phyloP scores from a whole-genome alignment of 306 rosid species.

The Vachellia pachyceras region DNA sequence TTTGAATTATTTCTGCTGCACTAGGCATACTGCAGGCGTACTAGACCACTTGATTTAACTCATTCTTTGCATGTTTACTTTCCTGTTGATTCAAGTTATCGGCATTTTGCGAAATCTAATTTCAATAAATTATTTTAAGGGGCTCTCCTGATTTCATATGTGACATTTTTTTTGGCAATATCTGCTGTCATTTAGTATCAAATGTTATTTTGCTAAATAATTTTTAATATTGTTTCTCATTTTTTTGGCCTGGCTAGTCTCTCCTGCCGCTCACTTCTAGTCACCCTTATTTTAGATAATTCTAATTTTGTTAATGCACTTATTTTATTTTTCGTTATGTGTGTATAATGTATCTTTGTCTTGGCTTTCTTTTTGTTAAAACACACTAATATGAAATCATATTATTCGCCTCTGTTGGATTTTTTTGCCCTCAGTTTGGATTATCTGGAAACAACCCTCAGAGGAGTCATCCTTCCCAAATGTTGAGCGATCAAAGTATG shows the following conservation, averaged over 20 bases:
- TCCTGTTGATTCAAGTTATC: constrained; percentile 10
- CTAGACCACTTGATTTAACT: constrained; percentile 11
- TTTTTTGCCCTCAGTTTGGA: constrained; percentile 53
- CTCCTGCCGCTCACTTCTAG: constrained; percentile 12
- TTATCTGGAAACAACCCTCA: constrained; percentile 84
- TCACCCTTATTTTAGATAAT: neutral
- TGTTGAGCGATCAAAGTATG: constrained; percentile 87
- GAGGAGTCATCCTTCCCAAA: constrained; percentile 81
- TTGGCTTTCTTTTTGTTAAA: constrained; percentile 26
- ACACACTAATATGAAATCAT: constrained; percentile 16
- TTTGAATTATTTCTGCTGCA: constrained; percentile 9
- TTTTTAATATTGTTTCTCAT: constrained; percentile 7
- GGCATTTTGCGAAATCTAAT: neutral
- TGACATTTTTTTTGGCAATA: neutral
- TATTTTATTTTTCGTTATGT: constrained; percentile 18
- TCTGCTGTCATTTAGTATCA: neutral
- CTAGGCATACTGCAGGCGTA: constrained; percentile 34
- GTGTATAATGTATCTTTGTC: constrained; percentile 11
- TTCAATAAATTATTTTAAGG: neutral
- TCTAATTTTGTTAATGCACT: constrained; percentile 13
- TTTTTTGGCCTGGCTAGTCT: constrained; percentile 1
- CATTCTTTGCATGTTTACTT: neutral
- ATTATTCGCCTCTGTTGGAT: constrained; percentile 34
- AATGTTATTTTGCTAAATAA: neutral
- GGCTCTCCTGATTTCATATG: constrained; percentile 14